These are phyloP conservation scores for Ophiostoma novo-ulmi DNA, from an alignment of 2,329 filamentous ascomycete genomes.

Conservation along the genomic window DNA sequence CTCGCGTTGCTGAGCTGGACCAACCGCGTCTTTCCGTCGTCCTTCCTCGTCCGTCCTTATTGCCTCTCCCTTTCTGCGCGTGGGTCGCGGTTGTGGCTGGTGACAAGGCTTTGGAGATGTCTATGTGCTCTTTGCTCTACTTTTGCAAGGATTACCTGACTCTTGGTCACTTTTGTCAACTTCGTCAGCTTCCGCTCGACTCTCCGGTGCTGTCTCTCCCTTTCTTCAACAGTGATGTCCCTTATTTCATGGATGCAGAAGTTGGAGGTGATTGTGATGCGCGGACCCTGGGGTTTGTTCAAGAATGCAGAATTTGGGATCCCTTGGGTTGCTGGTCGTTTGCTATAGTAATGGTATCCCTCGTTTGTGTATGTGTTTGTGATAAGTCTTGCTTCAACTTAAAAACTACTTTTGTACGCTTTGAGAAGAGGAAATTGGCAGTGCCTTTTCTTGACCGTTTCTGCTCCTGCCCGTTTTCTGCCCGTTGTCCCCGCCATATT, in stretches of 20 bases:
- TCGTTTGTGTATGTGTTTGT: neutral
- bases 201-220: conserved; percentile 16
- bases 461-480: conserved; percentile 7
- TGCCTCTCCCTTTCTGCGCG: conserved; percentile 9
- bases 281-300: conserved; percentile 7
- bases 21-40: neutral
- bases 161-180: neutral
- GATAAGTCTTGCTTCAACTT: neutral
- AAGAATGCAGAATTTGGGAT: conserved; percentile 17
- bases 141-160: neutral
- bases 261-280: conserved; percentile 15
- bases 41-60: neutral
- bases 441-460: neutral
- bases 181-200: neutral
- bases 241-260: conserved; percentile 17
- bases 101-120: conserved; percentile 12
- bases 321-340: conserved; percentile 9
- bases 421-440: neutral
- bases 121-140: conserved; percentile 11
- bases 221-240: conserved; percentile 16
- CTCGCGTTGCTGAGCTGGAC: neutral
- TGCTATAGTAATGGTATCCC: conserved; percentile 13
- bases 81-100: conserved; percentile 10
- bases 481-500: conserved; percentile 15
- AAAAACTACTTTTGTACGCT: neutral